Evolutionary conservation across 345 rosid genomes (phyloP).

Genomic region (Hibiscus trionum): DNA sequence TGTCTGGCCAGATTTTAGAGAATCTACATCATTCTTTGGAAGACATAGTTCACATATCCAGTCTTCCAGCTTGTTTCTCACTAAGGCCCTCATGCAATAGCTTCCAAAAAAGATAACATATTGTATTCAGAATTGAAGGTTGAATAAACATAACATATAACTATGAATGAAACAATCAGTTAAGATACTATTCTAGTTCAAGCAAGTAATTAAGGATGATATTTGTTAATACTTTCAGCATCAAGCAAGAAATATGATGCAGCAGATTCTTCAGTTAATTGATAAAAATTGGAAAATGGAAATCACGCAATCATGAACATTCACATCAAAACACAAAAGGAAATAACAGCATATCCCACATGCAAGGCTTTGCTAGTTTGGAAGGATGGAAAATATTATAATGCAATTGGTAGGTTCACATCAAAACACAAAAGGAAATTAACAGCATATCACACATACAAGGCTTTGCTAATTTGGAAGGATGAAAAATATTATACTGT

Average conservation of each 20-base stretch:
- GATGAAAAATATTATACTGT: not conserved
- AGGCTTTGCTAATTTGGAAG: not conserved
- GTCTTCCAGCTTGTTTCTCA: not conserved
- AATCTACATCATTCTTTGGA: constrained; percentile 7
- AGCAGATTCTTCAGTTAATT: constrained; percentile 1
- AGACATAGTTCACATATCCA: constrained; percentile 42
- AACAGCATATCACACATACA: not conserved
- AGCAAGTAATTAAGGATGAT: not conserved
- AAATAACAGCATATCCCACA: not conserved
- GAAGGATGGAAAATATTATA: not conserved
- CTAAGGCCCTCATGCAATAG: constrained; percentile 31
- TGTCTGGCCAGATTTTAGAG: constrained; percentile 13
- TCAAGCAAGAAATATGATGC: not conserved
- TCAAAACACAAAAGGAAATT: no score
- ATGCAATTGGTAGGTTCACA: not conserved
- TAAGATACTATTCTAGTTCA: not conserved
- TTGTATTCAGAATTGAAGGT: constrained; percentile 5
- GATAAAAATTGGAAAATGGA: not conserved
- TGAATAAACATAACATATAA: not conserved
- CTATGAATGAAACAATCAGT: not conserved
- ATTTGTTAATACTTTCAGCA: not conserved
- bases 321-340: not conserved
- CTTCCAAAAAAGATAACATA: constrained; percentile 20
- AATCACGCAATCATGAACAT: not conserved
- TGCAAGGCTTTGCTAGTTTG: not conserved